These are phyloP conservation scores for Hydnomerulius pinastri DNA, from an alignment of 768 basidiomycete species.

Conservation along the genomic window DNA sequence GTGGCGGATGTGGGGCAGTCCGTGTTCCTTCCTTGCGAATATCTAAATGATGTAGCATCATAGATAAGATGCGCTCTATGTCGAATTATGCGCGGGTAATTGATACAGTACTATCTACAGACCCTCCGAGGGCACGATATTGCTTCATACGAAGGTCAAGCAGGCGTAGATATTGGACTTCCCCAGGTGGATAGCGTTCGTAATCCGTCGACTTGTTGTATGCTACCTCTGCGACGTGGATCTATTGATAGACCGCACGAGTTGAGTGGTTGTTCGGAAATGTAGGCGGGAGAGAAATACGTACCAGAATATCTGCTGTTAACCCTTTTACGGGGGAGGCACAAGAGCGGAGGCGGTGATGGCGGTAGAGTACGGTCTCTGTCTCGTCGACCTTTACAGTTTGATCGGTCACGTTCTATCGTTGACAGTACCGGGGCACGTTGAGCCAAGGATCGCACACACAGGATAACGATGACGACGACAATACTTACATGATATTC, in stretches of 20 bases:
- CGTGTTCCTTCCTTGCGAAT: too few relatives aligned
- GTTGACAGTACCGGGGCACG: neutral
- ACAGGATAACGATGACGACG: neutral
- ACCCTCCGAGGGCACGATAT: slow-evolving; percentile 17
- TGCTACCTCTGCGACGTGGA: slow-evolving; percentile 60
- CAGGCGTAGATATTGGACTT: slow-evolving; percentile 23
- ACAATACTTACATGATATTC: slow-evolving; percentile 63
- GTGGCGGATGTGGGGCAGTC: too few relatives aligned
- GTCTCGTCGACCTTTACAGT: slow-evolving; percentile 43
- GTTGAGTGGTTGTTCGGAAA: too few relatives aligned
- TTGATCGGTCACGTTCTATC: slow-evolving; percentile 60
- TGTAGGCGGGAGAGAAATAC: too few relatives aligned
- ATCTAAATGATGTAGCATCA: too few relatives aligned
- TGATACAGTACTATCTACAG: neutral
- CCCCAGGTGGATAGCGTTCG: slow-evolving; percentile 55
- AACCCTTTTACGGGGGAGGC: slow-evolving; percentile 85
- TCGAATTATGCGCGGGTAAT: slow-evolving; percentile 8
- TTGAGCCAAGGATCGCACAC: neutral
- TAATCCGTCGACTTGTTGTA: slow-evolving; percentile 53
- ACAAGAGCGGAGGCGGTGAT: slow-evolving; percentile 80
- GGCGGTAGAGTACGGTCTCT: slow-evolving; percentile 60
- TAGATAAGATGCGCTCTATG: too few relatives aligned
- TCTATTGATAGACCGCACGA: slow-evolving; percentile 29
- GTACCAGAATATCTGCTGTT: slow-evolving; percentile 81
- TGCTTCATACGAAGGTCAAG: slow-evolving; percentile 28